Evolutionary conservation across 106 monocot genomes (phyloP), one percentile per base, ranked within the genome.

Genomic region (Dendrobium officinale): DNA sequence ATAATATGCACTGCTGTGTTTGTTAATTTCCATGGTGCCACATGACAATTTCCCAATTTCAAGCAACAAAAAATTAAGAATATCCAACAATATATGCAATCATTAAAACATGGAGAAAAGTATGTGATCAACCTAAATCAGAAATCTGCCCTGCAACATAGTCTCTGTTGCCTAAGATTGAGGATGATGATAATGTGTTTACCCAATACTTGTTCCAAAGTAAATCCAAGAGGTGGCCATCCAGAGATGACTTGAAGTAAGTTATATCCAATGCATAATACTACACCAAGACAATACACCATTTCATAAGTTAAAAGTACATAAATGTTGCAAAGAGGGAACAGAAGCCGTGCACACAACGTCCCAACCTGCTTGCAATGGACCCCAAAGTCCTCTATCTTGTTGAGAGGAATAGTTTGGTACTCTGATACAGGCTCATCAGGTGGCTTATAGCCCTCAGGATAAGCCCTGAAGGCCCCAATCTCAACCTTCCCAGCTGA

Each of bases 181-280:
- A 92, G 15, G 92, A 95, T 17, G 98, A 98, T 61, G 98, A 98
- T 22, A 98, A 87, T 27, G 98, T 98, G 74, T 98, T 98, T 49
- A 98, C 98, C 98, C 98, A 98, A 74, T 98, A 98, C 77, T 98
- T 98, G 79, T 98, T 98, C 98, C 98, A 98, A 42, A 98, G 87
- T 37, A 98, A 84, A 85, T 98, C 98, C 92, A 98, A 86, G 26
- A 98, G 88, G 77, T 98, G 92, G 56, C 85, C 86, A 29, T 98
- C 98, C 76, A 98, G 80, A 18, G 98, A 88, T 54, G 94, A 95
- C 77, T 98, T 98, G 95, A 98, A 98, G 81, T 98, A 98, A 77
- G 98, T 98, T 68, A 95, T 93, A 82, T 98, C 98, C 78, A 98
- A 72, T 55, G 94, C 64, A 88, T 98, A 98, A 75, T 98, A 98